Evolutionary conservation across 2,329 filamentous ascomycete genomes (phyloP), one percentile per base, ranked within the genome.

Genomic region (Aureobasidium sp.): DNA sequence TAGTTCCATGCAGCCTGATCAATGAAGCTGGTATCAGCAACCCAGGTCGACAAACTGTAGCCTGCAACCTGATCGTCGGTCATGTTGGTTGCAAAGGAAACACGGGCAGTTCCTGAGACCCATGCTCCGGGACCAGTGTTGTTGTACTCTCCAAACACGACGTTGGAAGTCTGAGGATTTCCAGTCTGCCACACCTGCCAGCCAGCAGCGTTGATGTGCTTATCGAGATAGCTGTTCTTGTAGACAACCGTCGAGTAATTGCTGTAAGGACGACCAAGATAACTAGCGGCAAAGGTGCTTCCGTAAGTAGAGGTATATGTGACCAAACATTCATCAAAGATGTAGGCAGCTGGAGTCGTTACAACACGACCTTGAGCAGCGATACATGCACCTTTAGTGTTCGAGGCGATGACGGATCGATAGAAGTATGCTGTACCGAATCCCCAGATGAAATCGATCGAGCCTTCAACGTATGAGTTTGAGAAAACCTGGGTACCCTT

Each of bases 41-140:
- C 70, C 67, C 74, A 77, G n/a, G 68, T 69, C 6, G 65, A 65
- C 39, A 79, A 65, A 3, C 68, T 70, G 59, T 78, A 78, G 2
- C 68, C 61, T 5, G 70, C 64, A 9, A 72, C 76, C 58, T 76
- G 70, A 15, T 69, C 60, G 7, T 71, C 64, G 31, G 67, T 69
- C 51, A 80, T 65, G 60, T 72, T 75, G 42, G 72, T 75, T 3
- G 76, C 70, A 66, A 82, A 83, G 59, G 73, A 74, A 14, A 80
- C 82, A 57, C 84, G 75, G 0, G 75, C 77, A n/a, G 68, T 67
- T n/a, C 63, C 62, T 0, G 81, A 81, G n/a, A 72, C 72, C 72
- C 73, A 76, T 2, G 83, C 75, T 2, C 85, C 84, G 36, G 74
- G 69, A 1, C 85, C 85, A 0, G 78, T 78, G 71, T 87, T 87